Percentiles rank a stretch among this genome's conserved stretches.
phyloP scores from a whole-genome alignment of 768 basidiomycete genomes.

The Kondoa malvinella region DNA sequence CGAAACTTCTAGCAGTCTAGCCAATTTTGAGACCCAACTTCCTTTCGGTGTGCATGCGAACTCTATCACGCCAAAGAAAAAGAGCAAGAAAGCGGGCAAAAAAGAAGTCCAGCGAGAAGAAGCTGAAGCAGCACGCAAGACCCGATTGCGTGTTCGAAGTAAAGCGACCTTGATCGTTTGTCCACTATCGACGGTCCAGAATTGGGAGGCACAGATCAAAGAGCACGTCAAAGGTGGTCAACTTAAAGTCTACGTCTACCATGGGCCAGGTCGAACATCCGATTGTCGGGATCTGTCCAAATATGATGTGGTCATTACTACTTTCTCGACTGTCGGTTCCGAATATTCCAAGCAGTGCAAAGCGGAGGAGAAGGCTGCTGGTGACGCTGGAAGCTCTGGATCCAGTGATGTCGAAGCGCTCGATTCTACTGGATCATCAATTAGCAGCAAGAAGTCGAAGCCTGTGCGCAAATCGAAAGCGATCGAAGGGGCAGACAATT shows the following conservation, averaged over 20 bases:
- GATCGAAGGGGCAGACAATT: slow-evolving; percentile 46
- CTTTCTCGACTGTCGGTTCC: slow-evolving; percentile 83
- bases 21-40: slow-evolving; percentile 8
- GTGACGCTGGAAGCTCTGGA: slow-evolving; percentile 35
- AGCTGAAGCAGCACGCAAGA: slow-evolving; percentile 47
- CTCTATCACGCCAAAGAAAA: neutral
- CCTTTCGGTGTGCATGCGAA: neutral
- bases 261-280: slow-evolving; percentile 70
- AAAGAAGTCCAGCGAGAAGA: slow-evolving; percentile 39
- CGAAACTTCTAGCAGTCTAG: neutral
- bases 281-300: slow-evolving; percentile 76
- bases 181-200: slow-evolving; percentile 86
- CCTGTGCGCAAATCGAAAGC: slow-evolving; percentile 43
- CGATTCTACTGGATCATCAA: slow-evolving; percentile 50
- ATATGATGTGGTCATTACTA: slow-evolving; percentile 95
- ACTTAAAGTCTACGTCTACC: slow-evolving; percentile 66
- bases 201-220: slow-evolving; percentile 97
- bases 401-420: slow-evolving; percentile 47
- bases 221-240: slow-evolving; percentile 43
- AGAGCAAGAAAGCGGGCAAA: slow-evolving; percentile 47
- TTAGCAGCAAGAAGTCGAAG: slow-evolving; percentile 43
- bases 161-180: slow-evolving; percentile 91
- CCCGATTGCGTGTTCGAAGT: slow-evolving; percentile 62
- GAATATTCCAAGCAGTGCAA: slow-evolving; percentile 80
- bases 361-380: slow-evolving; percentile 44